A percentile compares a stretch with the other conserved stretches of the same genome.
Conservation (phyloP, 208 protist genomes). For the Leishmania guyanensis region DNA sequence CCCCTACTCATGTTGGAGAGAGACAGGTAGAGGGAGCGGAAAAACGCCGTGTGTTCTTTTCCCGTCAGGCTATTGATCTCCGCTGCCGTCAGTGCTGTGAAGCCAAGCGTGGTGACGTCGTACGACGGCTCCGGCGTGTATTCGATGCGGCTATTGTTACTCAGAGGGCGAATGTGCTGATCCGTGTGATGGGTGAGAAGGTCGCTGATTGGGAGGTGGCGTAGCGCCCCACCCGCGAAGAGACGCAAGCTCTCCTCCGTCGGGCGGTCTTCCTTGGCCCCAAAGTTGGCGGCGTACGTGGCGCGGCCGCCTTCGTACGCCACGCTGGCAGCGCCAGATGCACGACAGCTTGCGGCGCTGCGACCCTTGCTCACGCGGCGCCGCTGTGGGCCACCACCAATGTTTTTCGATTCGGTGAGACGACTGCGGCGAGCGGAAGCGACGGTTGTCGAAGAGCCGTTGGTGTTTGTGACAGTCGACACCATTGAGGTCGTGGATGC, state of each 20-base stretch:
- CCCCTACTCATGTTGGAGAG: slow-evolving; percentile 28
- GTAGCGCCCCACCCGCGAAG: slow-evolving; percentile 25
- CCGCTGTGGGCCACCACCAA: slow-evolving; percentile 16
- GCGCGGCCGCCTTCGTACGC: slow-evolving; percentile 19
- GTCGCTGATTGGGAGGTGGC: slow-evolving; percentile 34
- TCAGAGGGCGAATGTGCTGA: slow-evolving; percentile 87
- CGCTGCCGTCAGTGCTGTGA: slow-evolving; percentile 53
- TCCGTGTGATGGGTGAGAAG: slow-evolving; percentile 76
- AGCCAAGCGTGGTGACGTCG: slow-evolving; percentile 55
- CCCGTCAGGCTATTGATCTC: slow-evolving; percentile 62
- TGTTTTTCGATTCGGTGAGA: slow-evolving; percentile 5
- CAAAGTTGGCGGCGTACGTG: slow-evolving; percentile 15
- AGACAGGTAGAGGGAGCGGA: slow-evolving; percentile 33
- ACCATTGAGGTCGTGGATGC: slow-evolving; percentile 5
- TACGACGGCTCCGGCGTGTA: slow-evolving; percentile 72
- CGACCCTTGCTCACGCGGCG: slow-evolving; percentile 30
- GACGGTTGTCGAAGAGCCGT: slow-evolving; percentile 4
- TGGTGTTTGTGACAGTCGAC: background rate
- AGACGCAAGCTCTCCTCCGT: slow-evolving; percentile 20
- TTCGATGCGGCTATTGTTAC: slow-evolving; percentile 90
- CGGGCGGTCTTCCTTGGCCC: slow-evolving; percentile 15
- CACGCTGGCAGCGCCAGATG: background rate
- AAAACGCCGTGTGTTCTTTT: slow-evolving; percentile 36
- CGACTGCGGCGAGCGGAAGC: background rate
- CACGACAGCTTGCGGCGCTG: slow-evolving; percentile 6